Percentiles rank a stretch among this genome's conserved stretches.
Evolutionary conservation across 768 basidiomycete genomes (phyloP).

Genomic region (Cystofilobasidium ferigula): DNA sequence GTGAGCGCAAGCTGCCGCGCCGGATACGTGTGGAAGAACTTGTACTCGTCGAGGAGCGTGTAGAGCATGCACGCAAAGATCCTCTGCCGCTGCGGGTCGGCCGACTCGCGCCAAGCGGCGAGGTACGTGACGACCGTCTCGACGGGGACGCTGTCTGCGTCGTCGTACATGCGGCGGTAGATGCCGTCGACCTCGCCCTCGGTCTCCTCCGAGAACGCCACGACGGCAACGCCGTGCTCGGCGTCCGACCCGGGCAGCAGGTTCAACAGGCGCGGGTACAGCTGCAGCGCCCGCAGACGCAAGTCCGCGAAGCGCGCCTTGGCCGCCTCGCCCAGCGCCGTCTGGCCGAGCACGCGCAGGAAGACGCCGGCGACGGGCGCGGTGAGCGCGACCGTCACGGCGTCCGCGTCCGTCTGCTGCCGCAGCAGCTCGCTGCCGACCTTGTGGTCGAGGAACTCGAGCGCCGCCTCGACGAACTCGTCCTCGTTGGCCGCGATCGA

Average conservation of each 20-base stretch:
- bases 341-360: conserved; percentile 58
- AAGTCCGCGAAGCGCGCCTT: conserved; percentile 73
- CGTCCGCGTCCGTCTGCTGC: conserved; percentile 50
- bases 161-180: conserved; percentile 97
- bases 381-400: conserved; percentile 73
- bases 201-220: conserved; percentile 76
- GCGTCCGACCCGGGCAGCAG: conserved; percentile 66
- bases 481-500: conserved; percentile 69
- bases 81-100: conserved; percentile 76
- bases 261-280: conserved; percentile 93
- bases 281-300: conserved; percentile 81
- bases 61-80: conserved; percentile 99
- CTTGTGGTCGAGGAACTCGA: conserved; percentile 82
- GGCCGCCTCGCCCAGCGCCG: conserved; percentile 62
- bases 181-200: conserved; percentile 87
- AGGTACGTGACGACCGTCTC: conserved; percentile 87
- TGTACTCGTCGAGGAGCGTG: conserved; percentile 99
- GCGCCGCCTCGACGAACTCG: conserved; percentile 75
- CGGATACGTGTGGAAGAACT: conserved; percentile 95
- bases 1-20: conserved; percentile 90
- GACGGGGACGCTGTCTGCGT: conserved; percentile 61
- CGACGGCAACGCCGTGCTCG: conserved; percentile 83
- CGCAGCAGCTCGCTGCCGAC: conserved; percentile 75
- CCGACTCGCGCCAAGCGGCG: conserved; percentile 70
- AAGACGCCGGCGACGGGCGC: conserved; percentile 84